phyloP scores from a whole-genome alignment of 73 alveolate genomes.

The Stentor roeselii region DNA sequence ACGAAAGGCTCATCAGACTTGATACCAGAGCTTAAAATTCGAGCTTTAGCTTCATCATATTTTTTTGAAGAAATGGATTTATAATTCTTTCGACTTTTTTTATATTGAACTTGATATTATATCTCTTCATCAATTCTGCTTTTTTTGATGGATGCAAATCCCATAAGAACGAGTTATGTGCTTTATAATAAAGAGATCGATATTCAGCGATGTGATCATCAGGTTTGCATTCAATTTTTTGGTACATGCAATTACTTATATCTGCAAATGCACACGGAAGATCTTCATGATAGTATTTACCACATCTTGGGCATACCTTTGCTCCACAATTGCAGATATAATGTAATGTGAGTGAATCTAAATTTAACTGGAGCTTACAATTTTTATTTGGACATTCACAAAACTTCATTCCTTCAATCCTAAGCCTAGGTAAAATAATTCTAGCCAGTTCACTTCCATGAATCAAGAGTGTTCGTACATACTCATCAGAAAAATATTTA shows the following conservation, averaged over 20 bases:
- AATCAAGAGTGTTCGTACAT: no score
- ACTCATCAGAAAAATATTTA: no score
- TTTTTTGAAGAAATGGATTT: not conserved
- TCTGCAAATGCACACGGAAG: not conserved
- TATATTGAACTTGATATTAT: not conserved
- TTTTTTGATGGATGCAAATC: not conserved
- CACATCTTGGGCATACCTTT: not conserved
- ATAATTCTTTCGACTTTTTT: not conserved
- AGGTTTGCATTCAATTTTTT: not conserved
- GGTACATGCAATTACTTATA: not conserved
- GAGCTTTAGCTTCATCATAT: not conserved
- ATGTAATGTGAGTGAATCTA: no score
- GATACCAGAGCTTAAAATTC: not conserved
- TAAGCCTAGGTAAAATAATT: no score
- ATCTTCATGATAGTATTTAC: not conserved
- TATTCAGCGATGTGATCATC: not conserved
- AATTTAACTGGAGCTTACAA: no score
- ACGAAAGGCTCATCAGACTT: not conserved
- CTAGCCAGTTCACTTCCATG: no score
- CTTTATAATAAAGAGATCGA: not conserved
- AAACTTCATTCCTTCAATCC: no score
- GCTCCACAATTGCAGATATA: not conserved
- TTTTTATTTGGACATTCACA: no score
- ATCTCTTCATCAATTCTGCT: no score
- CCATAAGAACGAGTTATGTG: not conserved